Base-by-base conservation (phyloP, 768 basidiomycete genomes). In the Mrakia frigida region DNA sequence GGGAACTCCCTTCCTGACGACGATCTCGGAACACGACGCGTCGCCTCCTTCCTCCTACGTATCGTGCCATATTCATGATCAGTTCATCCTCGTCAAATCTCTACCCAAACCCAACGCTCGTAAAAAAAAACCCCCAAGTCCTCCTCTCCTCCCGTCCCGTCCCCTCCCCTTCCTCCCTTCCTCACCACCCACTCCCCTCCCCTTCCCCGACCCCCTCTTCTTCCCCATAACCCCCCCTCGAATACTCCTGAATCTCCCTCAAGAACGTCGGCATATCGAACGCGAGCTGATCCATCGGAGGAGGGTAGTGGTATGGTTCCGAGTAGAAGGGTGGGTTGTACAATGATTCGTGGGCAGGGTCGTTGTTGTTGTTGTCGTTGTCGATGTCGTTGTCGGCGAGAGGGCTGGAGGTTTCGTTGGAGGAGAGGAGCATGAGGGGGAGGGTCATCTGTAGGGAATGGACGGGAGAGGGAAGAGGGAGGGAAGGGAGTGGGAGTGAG, bases 231-330 rank as follows among this genome's bases (percentile, higher is more conserved):
- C 59, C 33, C 16, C 35, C 37, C 52, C 71, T 72, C 31, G 23
- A 33, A 18, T 35, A 52, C 43, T 71, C 50, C 43, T 71, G 53
- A 18, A 71, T 72, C 71, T 72, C 71, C 52, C 35, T 33, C 28
- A 72, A 39, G 71, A 72, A 72, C 3, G 71, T 52, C 13, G 71
- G 50, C 52, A 56, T 35, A 39, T 72, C 71, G 50, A 72, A 72
- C 43, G 46, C 71, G 35, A 72, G 46, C n/a, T 50, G 28, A 31
- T 53, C 46, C 21, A 46, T 53, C 11, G 53, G 41, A 71, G 70
- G 70, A 23, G 43, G 61, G 31, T 33, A 33, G 61, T 68, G 65
- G 37, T 35, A 68, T 5, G 39, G n/a, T n/a, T 41, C 21, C 6
- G 65, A n/a, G 33, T 35, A 25, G 65, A 43, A n/a, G 21, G 65